Evolutionary conservation across 2,329 filamentous ascomycete genomes (phyloP), one percentile per base, ranked within the genome.

Genomic region (Neonectria coccinea): DNA sequence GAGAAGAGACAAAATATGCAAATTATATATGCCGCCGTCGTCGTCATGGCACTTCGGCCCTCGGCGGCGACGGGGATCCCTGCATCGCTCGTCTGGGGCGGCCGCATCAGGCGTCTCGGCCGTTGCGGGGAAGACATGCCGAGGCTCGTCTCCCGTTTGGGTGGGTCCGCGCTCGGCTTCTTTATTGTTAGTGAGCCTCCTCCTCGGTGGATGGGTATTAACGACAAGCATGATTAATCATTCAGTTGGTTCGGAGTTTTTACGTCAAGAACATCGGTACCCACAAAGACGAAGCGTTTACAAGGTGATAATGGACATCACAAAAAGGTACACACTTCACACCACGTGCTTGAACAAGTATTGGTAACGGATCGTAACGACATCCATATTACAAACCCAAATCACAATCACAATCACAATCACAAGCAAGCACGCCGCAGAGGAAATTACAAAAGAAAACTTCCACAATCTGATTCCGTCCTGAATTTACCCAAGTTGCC

Each of bases 61-160:
- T 51, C 48, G 48, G 31, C 29, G 18, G 27, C 9, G 48, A n/a
- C n/a, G 27, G 31, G n/a, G 12, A 51, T 7, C 47, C 47, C 29
- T n/a, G 27, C 9, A 50, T 31, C 16, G 47, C 25, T 50, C 55
- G 50, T 41, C 50, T 45, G 70, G 62, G 63, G 45, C 58, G 55
- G 52, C 64, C 59, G 47, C 54, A 66, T 69, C 64, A 70, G 53
- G 47, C 50, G 60, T 59, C 57, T 69, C 71, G 65, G 70, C 64
- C 56, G 59, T 73, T 71, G 73, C 70, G 73, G 73, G 74, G 73
- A 67, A 73, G 65, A 67, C 62, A 67, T 72, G 71, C 73, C 74
- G 73, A 74, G 74, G 74, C 72, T 67, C 68, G 62, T 62, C 56
- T 41, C 41, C 65, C 53, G 44, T 22, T n/a, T 8, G 41, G 18